Evolutionary conservation across 495 filamentous ascomycete species (phyloP).

Genomic region (Aspergillus cristatus): DNA sequence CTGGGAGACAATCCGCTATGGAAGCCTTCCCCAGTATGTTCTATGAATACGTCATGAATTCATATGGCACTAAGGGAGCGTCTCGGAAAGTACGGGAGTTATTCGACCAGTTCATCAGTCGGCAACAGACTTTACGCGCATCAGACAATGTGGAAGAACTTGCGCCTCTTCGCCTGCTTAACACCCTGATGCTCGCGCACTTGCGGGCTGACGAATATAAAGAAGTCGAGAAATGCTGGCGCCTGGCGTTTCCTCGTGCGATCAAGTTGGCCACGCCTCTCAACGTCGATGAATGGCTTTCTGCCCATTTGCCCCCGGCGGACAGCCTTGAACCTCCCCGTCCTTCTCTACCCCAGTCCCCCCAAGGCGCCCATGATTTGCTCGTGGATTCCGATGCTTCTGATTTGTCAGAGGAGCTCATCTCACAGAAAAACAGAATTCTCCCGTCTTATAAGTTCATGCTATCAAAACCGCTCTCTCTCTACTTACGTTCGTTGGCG

Average conservation of each 20-base stretch:
- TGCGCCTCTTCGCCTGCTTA: slow-evolving; percentile 49
- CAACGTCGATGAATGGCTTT: slow-evolving; percentile 12
- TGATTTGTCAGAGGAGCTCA: neutral
- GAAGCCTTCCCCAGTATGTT: slow-evolving; percentile 36
- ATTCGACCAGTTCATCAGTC: slow-evolving; percentile 41
- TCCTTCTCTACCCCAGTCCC: slow-evolving; percentile 2
- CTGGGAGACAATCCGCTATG: slow-evolving; percentile 10
- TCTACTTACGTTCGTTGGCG: slow-evolving; percentile 52
- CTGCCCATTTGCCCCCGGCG: slow-evolving; percentile 1
- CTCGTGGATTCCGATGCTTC: neutral
- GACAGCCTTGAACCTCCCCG: slow-evolving; percentile 2
- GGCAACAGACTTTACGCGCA: slow-evolving; percentile 19
- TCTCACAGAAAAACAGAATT: slow-evolving; percentile 19
- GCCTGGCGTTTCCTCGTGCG: slow-evolving; percentile 45
- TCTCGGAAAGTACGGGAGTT: slow-evolving; percentile 46
- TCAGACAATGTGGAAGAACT: slow-evolving; percentile 12
- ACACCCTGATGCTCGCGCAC: slow-evolving; percentile 56
- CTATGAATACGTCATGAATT: slow-evolving; percentile 52
- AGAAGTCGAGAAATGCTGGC: slow-evolving; percentile 58
- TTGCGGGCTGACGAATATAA: slow-evolving; percentile 44
- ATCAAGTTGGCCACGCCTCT: slow-evolving; percentile 28
- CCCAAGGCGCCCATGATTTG: neutral
- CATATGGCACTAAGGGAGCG: slow-evolving; percentile 49
- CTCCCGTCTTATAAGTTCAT: slow-evolving; percentile 48
- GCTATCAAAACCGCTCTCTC: slow-evolving; percentile 44